These are phyloP conservation scores for Citrus sp. DNA, from an alignment of 345 rosid species.

Conservation along the genomic window DNA sequence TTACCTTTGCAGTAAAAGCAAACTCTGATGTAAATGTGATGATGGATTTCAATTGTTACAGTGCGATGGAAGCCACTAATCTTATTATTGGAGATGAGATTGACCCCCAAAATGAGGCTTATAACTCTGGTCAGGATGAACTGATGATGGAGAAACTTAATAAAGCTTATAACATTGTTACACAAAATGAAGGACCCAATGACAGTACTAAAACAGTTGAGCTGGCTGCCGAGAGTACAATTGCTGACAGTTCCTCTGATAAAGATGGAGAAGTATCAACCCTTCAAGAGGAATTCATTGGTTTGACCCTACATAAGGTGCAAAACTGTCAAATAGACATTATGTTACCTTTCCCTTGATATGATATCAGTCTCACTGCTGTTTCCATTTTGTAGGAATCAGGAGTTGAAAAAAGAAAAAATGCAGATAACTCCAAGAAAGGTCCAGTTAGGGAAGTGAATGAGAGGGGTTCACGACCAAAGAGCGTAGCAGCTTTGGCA, in stretches of 20 bases:
- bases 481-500: neutral
- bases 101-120: neutral
- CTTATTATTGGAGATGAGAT: neutral
- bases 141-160: neutral
- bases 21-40: neutral
- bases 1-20: neutral
- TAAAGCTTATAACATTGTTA: neutral
- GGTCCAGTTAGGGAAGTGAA: neutral
- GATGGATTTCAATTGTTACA: neutral
- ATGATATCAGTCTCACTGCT: neutral
- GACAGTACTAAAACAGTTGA: neutral
- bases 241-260: neutral
- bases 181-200: neutral
- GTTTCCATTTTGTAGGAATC: conserved; percentile 6
- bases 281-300: neutral
- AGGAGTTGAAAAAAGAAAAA: neutral
- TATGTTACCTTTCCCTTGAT: neutral
- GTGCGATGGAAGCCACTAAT: conserved; percentile 7
- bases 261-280: neutral
- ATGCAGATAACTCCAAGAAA: neutral
- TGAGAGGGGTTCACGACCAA: neutral
- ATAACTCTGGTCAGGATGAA: neutral
- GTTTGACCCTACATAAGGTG: neutral
- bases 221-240: neutral
- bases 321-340: neutral